Conservation (phyloP, 78 protist genomes). For the Dictyostelium firmibasis region DNA sequence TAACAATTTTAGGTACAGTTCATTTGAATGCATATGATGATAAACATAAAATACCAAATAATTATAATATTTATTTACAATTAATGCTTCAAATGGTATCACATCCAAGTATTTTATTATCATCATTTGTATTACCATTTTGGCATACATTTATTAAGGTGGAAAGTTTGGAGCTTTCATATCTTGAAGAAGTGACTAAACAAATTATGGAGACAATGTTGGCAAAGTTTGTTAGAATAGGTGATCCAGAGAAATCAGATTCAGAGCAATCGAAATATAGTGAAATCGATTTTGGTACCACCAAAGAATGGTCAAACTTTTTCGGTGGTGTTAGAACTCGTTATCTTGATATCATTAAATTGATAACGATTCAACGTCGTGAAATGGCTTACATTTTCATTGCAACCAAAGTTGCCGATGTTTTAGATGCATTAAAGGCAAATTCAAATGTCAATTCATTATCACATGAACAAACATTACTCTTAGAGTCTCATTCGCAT, state of each 20-base stretch:
- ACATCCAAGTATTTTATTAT: slow-evolving; percentile 57
- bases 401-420: not conserved
- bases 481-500: slow-evolving; percentile 27
- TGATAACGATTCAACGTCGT: not conserved
- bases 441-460: not conserved
- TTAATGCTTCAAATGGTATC: slow-evolving; percentile 39
- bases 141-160: slow-evolving; percentile 30
- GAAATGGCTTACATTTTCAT: slow-evolving; percentile 16
- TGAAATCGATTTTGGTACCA: slow-evolving; percentile 48
- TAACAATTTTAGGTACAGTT: slow-evolving; percentile 40
- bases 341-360: slow-evolving; percentile 3
- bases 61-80: slow-evolving; percentile 33
- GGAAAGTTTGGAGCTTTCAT: not conserved
- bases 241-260: slow-evolving; percentile 40
- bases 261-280: slow-evolving; percentile 20
- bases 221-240: slow-evolving; percentile 24
- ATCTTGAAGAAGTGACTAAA: not conserved
- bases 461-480: slow-evolving; percentile 57
- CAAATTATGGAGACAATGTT: not conserved
- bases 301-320: slow-evolving; percentile 44
- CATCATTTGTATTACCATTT: slow-evolving; percentile 19
- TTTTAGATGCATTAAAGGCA: not conserved
- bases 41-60: slow-evolving; percentile 30
- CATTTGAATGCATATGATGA: slow-evolving; percentile 21
- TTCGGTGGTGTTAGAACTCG: slow-evolving; percentile 23